phyloP scores from a whole-genome alignment of 2,329 filamentous ascomycete species.

The Penicillium sp. region DNA sequence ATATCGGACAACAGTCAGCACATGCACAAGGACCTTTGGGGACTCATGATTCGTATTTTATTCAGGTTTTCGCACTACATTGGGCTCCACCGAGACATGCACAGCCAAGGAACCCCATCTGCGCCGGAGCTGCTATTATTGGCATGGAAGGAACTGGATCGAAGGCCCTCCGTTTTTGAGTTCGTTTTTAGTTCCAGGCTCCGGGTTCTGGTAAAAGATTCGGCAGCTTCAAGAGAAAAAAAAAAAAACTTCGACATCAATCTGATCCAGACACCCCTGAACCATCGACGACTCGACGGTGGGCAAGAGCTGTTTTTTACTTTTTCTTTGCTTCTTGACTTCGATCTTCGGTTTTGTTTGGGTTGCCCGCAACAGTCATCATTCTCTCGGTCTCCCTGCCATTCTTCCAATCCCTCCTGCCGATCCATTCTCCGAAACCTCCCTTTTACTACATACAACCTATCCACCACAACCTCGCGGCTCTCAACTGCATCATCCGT shows the following conservation, averaged over 20 bases:
- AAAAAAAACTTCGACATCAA: slow-evolving; percentile 6
- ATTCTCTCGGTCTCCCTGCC: slow-evolving; percentile 16
- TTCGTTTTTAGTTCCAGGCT: slow-evolving; percentile 2
- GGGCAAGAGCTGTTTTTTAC: neutral
- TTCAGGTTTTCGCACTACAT: slow-evolving; percentile 9
- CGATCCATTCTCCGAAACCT: slow-evolving; percentile 38
- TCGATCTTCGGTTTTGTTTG: slow-evolving; percentile 3
- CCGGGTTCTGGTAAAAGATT: neutral
- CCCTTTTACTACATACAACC: slow-evolving; percentile 5
- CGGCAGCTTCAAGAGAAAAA: neutral
- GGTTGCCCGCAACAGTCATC: neutral
- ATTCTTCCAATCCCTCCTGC: slow-evolving; percentile 39
- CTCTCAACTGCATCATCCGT: neutral
- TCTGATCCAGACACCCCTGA: slow-evolving; percentile 6
- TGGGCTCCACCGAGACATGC: slow-evolving; percentile 15
- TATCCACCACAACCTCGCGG: neutral
- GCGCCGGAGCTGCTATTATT: slow-evolving; percentile 24
- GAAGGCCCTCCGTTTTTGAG: slow-evolving; percentile 16
- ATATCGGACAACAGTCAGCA: neutral
- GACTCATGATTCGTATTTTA: slow-evolving; percentile 1
- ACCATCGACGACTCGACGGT: neutral
- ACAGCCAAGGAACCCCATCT: slow-evolving; percentile 17
- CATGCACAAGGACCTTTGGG: neutral
- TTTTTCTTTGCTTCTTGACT: slow-evolving; percentile 7
- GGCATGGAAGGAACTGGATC: slow-evolving; percentile 25